These are phyloP conservation scores for Leptographium galeiforme DNA, from an alignment of 2,329 filamentous ascomycete species.

Conservation along the genomic window DNA sequence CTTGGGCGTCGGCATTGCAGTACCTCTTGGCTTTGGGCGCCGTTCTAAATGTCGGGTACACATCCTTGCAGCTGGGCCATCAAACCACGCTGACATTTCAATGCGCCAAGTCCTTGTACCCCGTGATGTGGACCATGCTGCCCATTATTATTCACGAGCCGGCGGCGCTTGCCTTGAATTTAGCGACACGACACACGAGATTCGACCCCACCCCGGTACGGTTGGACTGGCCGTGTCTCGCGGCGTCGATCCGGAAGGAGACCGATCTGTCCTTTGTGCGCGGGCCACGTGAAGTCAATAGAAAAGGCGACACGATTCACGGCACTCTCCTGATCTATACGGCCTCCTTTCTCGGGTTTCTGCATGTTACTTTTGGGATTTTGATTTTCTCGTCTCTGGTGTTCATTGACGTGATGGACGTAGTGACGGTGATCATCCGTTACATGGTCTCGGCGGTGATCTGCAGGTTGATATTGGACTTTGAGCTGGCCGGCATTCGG, in stretches of 20 bases:
- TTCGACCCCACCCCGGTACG: too few species aligned
- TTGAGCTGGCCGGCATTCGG: conserved; percentile 12
- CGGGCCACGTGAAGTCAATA: not conserved
- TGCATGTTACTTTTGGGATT: conserved; percentile 17
- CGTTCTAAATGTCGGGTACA: too few species aligned
- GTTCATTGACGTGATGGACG: conserved; percentile 14
- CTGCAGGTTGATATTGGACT: conserved; percentile 15
- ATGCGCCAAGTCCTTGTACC: too few species aligned
- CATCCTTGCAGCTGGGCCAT: too few species aligned
- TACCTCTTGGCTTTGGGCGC: too few species aligned
- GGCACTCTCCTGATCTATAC: not conserved
- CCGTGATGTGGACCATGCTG: too few species aligned
- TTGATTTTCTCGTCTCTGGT: conserved; percentile 14
- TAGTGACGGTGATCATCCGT: conserved; percentile 13
- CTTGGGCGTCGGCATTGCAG: too few species aligned
- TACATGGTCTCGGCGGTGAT: conserved; percentile 13
- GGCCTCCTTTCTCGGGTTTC: conserved; percentile 1
- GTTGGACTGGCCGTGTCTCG: too few species aligned
- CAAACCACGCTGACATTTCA: too few species aligned
- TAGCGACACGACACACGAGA: too few species aligned
- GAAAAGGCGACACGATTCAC: not conserved
- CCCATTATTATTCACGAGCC: too few species aligned
- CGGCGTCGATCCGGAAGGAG: not conserved
- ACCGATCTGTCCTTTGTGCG: not conserved
- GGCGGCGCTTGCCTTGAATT: too few species aligned